Evolutionary conservation across 1,284 basidiomycete genomes (phyloP), one percentile per base, ranked within the genome.

Genomic region (Cutaneotrichosporon dermatis): DNA sequence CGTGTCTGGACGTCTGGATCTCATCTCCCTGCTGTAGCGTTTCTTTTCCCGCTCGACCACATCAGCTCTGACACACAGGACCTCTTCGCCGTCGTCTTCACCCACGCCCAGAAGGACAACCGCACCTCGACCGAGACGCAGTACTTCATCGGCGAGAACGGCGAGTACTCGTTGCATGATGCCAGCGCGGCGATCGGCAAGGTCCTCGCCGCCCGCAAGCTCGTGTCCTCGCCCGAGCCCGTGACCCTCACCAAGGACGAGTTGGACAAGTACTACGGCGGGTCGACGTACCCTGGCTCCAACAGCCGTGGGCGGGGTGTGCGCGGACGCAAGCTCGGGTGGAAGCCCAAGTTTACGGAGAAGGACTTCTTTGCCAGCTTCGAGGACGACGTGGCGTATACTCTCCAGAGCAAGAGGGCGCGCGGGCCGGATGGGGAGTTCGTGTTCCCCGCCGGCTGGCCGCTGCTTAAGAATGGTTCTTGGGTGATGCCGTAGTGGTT

Each of bases 301-400:
- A 86, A 86, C 71, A 82, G 83, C 12, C 81, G 83, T 37, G 81
- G 79, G 61, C 76, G 74, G 33, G 81, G 80, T 2, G 83, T 80
- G 59, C 76, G 82, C n/a, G 81, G 80, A 3, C 80, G 81, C 55
- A 72, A 77, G 2, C 77, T 88, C 49, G 86, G 86, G 4, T 75
- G 73, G 72, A 70, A 64, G 53, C 73, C 75, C 33, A 70, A 69
- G 52, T 64, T 62, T 53, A 59, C 53, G n/a, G 64, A 67, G n/a
- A 37, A 63, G 39, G 63, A 68, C 54, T 69, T 76, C 42, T 54
- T 67, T 36, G 40, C 52, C 37, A 52, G 63, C 25, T 60, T 72
- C 43, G 66, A 60, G 42, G 54, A 43, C 6, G 61, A 62, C 34
- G 42, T 56, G 13, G 57, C 56, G 12, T 57, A 49, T 50, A 62